phyloP scores from a whole-genome alignment of 75 land plant species.

The Chamaecyparis obtusa region DNA sequence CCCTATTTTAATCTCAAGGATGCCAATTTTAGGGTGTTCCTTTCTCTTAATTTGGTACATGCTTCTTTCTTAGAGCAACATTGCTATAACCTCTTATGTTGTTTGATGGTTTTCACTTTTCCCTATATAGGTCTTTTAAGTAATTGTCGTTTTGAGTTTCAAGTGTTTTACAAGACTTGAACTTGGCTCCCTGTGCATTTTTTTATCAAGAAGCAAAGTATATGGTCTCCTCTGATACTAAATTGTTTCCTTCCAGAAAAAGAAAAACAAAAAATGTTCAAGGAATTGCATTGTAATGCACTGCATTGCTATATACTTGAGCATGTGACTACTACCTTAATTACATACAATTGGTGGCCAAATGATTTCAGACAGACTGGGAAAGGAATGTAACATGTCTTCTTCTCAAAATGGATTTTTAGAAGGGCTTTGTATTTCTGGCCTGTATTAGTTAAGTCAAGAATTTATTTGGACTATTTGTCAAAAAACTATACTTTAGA shows the following conservation, averaged over 20 bases:
- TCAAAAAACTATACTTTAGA: neutral
- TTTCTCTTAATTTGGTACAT: neutral
- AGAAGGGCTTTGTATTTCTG: neutral
- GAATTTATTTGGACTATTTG: neutral
- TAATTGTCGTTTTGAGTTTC: neutral
- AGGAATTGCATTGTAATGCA: neutral
- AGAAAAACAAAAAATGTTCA: neutral
- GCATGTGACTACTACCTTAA: too few species aligned
- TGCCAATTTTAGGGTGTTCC: neutral
- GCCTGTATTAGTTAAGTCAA: neutral
- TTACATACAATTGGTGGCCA: neutral
- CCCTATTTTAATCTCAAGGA: neutral
- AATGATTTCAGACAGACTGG: neutral
- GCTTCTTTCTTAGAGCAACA: neutral
- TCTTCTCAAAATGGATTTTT: neutral
- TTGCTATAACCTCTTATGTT: neutral
- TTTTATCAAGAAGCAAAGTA: neutral
- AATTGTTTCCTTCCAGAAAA: too few species aligned
- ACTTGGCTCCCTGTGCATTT: neutral
- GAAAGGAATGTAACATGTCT: neutral
- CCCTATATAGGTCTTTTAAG: neutral
- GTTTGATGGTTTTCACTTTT: neutral
- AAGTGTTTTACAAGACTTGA: neutral
- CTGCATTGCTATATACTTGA: neutral
- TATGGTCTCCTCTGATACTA: neutral